These are phyloP conservation scores for Prosopis cineraria DNA, from an alignment of 306 rosid species.

Conservation along the genomic window DNA sequence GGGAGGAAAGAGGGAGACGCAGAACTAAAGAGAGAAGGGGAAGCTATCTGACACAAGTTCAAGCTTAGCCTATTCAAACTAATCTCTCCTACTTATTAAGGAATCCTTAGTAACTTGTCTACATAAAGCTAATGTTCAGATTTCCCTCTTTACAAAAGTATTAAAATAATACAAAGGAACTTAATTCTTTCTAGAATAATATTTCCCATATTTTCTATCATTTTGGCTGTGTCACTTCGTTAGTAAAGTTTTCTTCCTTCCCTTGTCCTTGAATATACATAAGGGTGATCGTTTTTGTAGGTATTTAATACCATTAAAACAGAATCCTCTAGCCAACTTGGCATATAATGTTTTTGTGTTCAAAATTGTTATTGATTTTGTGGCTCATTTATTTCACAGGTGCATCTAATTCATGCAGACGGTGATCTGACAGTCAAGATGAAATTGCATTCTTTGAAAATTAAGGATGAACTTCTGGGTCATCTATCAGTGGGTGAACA, in stretches of 20 bases:
- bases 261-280: neutral
- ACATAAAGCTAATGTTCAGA: too few species aligned
- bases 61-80: too few species aligned
- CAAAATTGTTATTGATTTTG: neutral
- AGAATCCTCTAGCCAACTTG: neutral
- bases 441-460: constrained; percentile 83
- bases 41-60: too few species aligned
- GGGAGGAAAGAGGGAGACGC: too few species aligned
- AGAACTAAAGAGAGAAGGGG: too few species aligned
- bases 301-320: neutral
- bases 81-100: too few species aligned
- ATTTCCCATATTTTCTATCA: too few species aligned
- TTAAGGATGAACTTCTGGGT: constrained; percentile 92
- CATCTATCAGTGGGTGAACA: constrained; percentile 54
- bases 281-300: neutral
- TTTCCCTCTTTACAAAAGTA: too few species aligned
- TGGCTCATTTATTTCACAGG: constrained; percentile 49
- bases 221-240: neutral
- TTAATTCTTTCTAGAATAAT: too few species aligned
- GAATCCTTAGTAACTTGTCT: too few species aligned
- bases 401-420: constrained; percentile 62
- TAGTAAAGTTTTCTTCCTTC: neutral
- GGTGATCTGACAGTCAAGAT: constrained; percentile 70
- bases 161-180: too few species aligned
- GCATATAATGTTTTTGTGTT: constrained; percentile 2